These are phyloP conservation scores for Lizanozyma gosingica DNA, from an alignment of 1,139 yeast genomes.

Conservation along the genomic window DNA sequence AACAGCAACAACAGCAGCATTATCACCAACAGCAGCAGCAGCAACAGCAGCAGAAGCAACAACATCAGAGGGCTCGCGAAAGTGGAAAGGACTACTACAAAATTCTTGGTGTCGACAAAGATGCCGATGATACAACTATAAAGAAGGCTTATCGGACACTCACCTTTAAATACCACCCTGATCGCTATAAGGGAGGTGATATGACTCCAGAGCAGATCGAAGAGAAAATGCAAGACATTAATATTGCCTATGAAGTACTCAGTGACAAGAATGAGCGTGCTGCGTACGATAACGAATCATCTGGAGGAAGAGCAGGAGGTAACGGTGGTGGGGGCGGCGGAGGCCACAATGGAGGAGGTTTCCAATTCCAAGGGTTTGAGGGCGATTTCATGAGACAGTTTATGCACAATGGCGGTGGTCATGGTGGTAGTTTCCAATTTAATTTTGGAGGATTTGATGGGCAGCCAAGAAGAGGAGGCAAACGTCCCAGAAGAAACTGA, in stretches of 20 bases:
- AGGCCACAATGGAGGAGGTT: conserved; percentile 8
- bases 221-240: conserved; percentile 81
- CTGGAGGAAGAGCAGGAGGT: conserved; percentile 6
- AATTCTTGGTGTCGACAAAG: conserved; percentile 55
- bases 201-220: conserved; percentile 65
- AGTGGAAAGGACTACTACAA: conserved; percentile 75
- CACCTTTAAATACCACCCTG: conserved; percentile 85
- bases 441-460: conserved; percentile 6
- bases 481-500: too few relatives aligned
- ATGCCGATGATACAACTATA: conserved; percentile 66
- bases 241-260: conserved; percentile 85
- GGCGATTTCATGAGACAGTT: conserved; percentile 12
- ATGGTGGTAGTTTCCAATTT: conserved; percentile 5
- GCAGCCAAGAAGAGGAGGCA: background rate
- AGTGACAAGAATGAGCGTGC: conserved; percentile 56
- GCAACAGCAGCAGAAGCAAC: conserved; percentile 32
- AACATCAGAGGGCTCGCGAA: conserved; percentile 21
- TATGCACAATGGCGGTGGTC: conserved; percentile 7
- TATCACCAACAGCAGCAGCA: conserved; percentile 34
- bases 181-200: conserved; percentile 66
- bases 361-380: conserved; percentile 10
- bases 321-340: conserved; percentile 4
- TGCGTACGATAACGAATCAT: conserved; percentile 49
- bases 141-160: conserved; percentile 74
- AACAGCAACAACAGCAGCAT: conserved; percentile 41